Evolutionary conservation across 2,329 filamentous ascomycete species (phyloP).

Genomic region (Chrysosporium queenslandicum): DNA sequence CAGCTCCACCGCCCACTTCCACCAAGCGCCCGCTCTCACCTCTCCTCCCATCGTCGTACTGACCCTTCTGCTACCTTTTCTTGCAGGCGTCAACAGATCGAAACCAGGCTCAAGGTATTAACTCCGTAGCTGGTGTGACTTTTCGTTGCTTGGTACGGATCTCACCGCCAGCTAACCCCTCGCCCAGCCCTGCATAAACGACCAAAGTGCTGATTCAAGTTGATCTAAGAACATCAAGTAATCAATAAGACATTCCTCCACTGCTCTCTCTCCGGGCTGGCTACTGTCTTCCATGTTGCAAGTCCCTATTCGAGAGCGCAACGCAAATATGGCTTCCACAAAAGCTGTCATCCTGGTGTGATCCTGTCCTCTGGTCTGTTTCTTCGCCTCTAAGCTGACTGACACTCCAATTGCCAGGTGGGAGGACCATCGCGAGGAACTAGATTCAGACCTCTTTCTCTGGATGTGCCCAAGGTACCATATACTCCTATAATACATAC

Average conservation of each 20-base stretch:
- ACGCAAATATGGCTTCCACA: constrained; percentile 50
- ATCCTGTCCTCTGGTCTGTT: neutral
- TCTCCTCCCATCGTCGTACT: neutral
- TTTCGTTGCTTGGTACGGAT: too few relatives aligned
- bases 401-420: constrained; percentile 51
- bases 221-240: neutral
- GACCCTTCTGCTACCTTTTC: too few relatives aligned
- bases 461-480: constrained; percentile 85
- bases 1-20: neutral
- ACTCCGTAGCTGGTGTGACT: too few relatives aligned
- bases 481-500: constrained; percentile 14
- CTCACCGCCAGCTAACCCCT: neutral
- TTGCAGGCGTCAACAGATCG: too few relatives aligned
- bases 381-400: constrained; percentile 16
- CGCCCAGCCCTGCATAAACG: neutral
- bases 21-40: neutral
- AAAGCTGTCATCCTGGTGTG: constrained; percentile 89
- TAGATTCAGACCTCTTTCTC: constrained; percentile 84
- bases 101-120: neutral
- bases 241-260: neutral
- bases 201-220: neutral
- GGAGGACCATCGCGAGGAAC: constrained; percentile 93
- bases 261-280: neutral
- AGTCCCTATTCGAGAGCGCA: constrained; percentile 36
- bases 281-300: constrained; percentile 33